Evolutionary conservation across 768 basidiomycete species (phyloP), one percentile per base, ranked within the genome.

Genomic region (Boletus rubroflammeus): DNA sequence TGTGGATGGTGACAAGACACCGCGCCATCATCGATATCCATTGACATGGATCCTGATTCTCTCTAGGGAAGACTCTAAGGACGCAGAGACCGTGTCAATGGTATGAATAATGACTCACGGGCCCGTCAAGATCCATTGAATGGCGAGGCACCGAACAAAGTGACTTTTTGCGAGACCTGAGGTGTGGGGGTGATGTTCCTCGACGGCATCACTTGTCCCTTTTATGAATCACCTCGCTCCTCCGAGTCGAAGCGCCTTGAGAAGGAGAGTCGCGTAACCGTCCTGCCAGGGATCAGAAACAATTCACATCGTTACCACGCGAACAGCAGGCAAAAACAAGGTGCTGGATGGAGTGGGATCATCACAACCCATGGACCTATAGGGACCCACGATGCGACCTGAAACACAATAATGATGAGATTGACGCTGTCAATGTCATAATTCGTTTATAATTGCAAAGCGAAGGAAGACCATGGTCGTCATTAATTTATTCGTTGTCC

Each of bases 371-470:
- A 25, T 42, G 64, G 60, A 60, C 60, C 66, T 10, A 67, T 63
- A 60, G 19, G 53, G 65, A 56, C 63, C 62, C 52, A 65, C 64
- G 62, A 1, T 6, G 36, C 45, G 28, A 62, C 60, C 48, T 46
- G 42, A 56, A 56, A 42, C 44, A 66, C 52, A 67, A 66, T 50
- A 57, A 19, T 40, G 35, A 15, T 29, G 29, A 48, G 36, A 13
- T 36, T 17, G 15, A 50, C 41, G 13, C 28, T 36, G 19, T 46
- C 43, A 17, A 41, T 44, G 35, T 53, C 51, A 35, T 51, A 15
- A 48, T 29, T 25, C 13, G 7, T 19, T 21, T 15, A 32, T 28
- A n/a, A 50, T 44, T 14, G 44, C 34, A 46, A 46, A 45, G 29
- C 4, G 17, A 47, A 32, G 35, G 32, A 35, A 36, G 47, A 49